Percentiles rank a stretch among this genome's conserved stretches.
Evolutionary conservation across 768 basidiomycete species (phyloP).

Genomic region (Tulasnella sp.): DNA sequence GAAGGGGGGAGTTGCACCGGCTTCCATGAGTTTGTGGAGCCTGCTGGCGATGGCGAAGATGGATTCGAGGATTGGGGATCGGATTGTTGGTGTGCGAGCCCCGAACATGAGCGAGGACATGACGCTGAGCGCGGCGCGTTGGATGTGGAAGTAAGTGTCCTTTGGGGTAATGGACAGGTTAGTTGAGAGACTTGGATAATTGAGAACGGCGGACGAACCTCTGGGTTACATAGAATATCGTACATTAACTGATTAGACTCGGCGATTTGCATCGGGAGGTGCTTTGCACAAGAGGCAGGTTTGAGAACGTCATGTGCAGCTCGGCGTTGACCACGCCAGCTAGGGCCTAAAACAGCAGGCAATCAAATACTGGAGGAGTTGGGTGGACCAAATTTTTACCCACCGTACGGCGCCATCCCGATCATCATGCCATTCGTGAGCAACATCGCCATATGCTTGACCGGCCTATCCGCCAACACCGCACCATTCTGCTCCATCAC

Average conservation of each 20-base stretch:
- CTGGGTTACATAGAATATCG: neutral
- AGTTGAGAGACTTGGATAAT: too few species aligned
- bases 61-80: neutral
- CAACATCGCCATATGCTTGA: conserved; percentile 21
- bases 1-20: conserved; percentile 30
- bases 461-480: conserved; percentile 8
- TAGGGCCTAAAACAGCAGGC: neutral
- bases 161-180: too few species aligned
- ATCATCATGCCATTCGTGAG: conserved; percentile 18
- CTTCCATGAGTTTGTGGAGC: conserved; percentile 19
- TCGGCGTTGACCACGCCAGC: too few species aligned
- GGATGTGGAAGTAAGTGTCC: conserved; percentile 26
- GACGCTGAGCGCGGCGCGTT: conserved; percentile 26
- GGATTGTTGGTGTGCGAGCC: conserved; percentile 24
- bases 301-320: neutral
- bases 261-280: neutral
- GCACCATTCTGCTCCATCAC: conserved; percentile 24
- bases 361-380: neutral
- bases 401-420: conserved; percentile 25
- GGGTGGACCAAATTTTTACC: neutral
- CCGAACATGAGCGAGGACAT: conserved; percentile 28
- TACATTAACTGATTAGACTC: neutral
- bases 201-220: neutral
- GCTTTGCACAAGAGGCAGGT: neutral
- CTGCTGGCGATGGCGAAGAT: neutral